Evolutionary conservation across 257 asterid species (phyloP).

Genomic region (Gentiana dahurica): DNA sequence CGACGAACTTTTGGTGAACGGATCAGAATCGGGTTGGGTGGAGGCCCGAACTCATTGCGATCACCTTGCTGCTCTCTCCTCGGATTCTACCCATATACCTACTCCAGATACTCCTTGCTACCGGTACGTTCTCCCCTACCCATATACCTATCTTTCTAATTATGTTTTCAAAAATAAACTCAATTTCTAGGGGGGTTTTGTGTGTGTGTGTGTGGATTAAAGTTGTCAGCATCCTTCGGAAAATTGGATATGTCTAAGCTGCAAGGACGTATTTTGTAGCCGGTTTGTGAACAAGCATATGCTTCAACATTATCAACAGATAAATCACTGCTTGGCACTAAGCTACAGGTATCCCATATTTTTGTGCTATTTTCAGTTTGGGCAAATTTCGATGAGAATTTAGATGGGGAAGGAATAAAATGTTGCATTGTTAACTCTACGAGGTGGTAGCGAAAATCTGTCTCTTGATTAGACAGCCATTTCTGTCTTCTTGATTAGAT

Average conservation of each 20-base stretch:
- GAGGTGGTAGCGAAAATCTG: too few relatives aligned
- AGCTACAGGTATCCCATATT: conserved; percentile 50
- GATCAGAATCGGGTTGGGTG: conserved; percentile 79
- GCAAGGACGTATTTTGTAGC: conserved; percentile 83
- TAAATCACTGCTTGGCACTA: conserved; percentile 48
- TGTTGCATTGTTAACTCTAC: too few relatives aligned
- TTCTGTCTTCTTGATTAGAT: too few relatives aligned
- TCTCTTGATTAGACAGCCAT: too few relatives aligned
- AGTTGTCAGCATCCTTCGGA: conserved; percentile 74
- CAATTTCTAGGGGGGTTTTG: not conserved
- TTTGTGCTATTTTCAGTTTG: too few relatives aligned
- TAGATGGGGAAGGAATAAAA: too few relatives aligned
- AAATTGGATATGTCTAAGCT: conserved; percentile 80
- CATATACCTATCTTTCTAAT: not conserved
- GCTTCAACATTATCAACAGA: conserved; percentile 60
- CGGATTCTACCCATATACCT: conserved; percentile 67
- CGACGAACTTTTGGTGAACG: conserved; percentile 32
- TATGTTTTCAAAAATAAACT: not conserved
- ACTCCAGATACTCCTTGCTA: conserved; percentile 60
- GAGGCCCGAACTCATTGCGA: conserved; percentile 86
- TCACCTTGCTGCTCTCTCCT: conserved; percentile 44
- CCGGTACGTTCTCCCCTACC: conserved; percentile 29
- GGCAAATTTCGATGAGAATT: too few relatives aligned
- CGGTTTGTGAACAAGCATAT: conserved; percentile 93
- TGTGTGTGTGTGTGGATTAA: not conserved